phyloP scores from a whole-genome alignment of 345 rosid genomes.

The Alliaria petiolata region DNA sequence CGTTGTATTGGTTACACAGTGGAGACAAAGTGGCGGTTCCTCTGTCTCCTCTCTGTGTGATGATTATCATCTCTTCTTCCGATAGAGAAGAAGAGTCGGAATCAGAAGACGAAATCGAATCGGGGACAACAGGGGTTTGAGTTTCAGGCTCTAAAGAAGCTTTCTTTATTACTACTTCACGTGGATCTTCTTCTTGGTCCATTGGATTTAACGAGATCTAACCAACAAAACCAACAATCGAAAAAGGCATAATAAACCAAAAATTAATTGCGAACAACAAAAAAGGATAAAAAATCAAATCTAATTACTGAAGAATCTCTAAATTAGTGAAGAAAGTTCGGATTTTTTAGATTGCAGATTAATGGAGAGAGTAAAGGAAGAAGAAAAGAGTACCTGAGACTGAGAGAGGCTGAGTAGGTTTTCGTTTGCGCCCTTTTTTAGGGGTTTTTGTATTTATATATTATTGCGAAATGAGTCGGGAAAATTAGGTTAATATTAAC shows the following conservation, averaged over 20 bases:
- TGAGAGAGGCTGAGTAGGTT: conserved; percentile 8
- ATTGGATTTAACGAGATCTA: conserved; percentile 17
- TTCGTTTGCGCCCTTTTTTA: conserved; percentile 34
- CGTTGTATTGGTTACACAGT: not conserved
- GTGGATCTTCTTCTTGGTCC: conserved; percentile 19
- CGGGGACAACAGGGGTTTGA: conserved; percentile 4
- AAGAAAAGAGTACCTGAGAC: conserved; percentile 17
- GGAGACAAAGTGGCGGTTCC: not conserved
- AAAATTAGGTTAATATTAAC: not conserved
- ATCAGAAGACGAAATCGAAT: not conserved
- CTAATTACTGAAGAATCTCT: not conserved
- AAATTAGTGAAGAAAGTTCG: not conserved
- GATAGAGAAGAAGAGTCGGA: conserved; percentile 24
- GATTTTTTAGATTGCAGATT: not conserved
- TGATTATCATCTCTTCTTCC: not conserved
- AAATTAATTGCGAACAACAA: not conserved
- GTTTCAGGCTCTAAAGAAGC: conserved; percentile 15
- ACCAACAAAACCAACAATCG: not conserved
- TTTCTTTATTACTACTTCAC: conserved; percentile 7
- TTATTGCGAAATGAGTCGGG: not conserved
- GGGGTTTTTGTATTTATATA: conserved; percentile 26
- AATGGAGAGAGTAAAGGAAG: not conserved
- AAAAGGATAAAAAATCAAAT: not conserved
- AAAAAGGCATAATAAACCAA: not conserved
- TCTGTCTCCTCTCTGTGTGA: not conserved